These are phyloP conservation scores for Immersiporthe knoxdaviesiana DNA, from an alignment of 2,329 filamentous ascomycete species.

Conservation along the genomic window DNA sequence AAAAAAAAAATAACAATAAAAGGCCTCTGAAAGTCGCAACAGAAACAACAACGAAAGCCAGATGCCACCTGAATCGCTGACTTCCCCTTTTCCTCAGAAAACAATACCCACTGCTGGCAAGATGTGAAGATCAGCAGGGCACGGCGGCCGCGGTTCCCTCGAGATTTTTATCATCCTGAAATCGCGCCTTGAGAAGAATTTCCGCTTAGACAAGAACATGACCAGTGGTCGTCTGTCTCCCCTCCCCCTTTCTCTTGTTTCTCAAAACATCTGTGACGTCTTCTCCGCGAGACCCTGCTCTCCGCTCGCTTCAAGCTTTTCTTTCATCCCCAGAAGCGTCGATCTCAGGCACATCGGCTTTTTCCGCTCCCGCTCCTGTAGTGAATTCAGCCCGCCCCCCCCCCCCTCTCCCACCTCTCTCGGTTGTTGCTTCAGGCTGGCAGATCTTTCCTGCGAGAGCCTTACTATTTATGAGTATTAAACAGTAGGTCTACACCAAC, in stretches of 20 bases:
- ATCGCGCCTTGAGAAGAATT: neutral
- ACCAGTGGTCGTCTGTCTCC: neutral
- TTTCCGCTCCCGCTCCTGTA: neutral
- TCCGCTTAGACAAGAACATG: neutral
- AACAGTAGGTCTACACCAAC: conserved; percentile 43
- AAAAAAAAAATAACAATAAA: conserved; percentile 11
- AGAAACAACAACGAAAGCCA: conserved; percentile 22
- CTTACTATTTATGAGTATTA: conserved; percentile 31
- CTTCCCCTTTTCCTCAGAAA: conserved; percentile 21
- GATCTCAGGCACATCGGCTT: neutral
- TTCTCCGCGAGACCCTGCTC: neutral
- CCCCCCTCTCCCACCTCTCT: neutral
- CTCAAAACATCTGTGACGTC: neutral
- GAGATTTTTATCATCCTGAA: neutral
- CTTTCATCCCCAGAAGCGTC: conserved; percentile 6
- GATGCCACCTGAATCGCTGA: conserved; percentile 25
- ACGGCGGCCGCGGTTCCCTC: conserved; percentile 8
- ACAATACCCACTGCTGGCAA: conserved; percentile 14
- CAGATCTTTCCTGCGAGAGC: conserved; percentile 30
- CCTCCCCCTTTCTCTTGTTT: too few species aligned
- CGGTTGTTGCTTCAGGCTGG: conserved; percentile 26
- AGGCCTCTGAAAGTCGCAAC: conserved; percentile 18
- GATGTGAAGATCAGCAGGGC: conserved; percentile 18
- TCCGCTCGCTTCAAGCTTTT: neutral
- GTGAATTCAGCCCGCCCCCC: neutral